Evolutionary conservation across 305 asterid species (phyloP).

Genomic region (Solanum hybrid): DNA sequence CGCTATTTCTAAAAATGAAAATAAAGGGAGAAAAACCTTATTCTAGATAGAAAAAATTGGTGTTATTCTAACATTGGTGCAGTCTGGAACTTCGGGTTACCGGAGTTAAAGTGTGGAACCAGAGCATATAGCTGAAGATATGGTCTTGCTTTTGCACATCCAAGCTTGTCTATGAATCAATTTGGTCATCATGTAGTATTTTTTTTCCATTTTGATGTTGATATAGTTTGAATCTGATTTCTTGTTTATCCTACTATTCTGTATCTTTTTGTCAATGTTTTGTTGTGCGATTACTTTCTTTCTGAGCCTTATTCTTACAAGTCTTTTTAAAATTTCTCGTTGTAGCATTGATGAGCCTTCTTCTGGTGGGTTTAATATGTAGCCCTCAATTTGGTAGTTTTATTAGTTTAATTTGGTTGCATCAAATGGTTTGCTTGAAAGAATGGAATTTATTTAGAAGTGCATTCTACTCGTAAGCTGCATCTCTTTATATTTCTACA

Average conservation of each 20-base stretch:
- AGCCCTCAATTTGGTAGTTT: not conserved
- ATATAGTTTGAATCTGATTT: too few species aligned
- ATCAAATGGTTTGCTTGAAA: not conserved
- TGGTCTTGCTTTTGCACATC: too few species aligned
- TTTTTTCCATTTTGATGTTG: too few species aligned
- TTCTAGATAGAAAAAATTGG: not conserved
- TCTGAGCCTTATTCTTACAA: not conserved
- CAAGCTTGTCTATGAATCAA: too few species aligned
- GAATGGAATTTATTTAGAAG: not conserved
- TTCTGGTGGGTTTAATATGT: not conserved
- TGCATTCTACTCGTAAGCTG: not conserved
- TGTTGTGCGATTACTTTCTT: too few species aligned
- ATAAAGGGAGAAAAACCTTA: not conserved
- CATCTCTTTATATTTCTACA: not conserved
- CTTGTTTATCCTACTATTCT: too few species aligned
- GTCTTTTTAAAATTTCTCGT: not conserved
- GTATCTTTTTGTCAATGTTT: too few species aligned
- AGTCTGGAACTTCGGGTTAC: not conserved
- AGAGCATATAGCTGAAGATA: too few species aligned
- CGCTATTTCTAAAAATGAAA: not conserved
- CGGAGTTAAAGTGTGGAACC: too few species aligned
- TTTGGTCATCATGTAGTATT: too few species aligned
- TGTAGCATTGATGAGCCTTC: not conserved
- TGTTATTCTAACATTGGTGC: not conserved
- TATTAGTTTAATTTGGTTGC: not conserved